A percentile compares a stretch with the other conserved stretches of the same genome.
Conservation (phyloP, 2,329 filamentous ascomycete genomes). For the Diplodia sapinea region DNA sequence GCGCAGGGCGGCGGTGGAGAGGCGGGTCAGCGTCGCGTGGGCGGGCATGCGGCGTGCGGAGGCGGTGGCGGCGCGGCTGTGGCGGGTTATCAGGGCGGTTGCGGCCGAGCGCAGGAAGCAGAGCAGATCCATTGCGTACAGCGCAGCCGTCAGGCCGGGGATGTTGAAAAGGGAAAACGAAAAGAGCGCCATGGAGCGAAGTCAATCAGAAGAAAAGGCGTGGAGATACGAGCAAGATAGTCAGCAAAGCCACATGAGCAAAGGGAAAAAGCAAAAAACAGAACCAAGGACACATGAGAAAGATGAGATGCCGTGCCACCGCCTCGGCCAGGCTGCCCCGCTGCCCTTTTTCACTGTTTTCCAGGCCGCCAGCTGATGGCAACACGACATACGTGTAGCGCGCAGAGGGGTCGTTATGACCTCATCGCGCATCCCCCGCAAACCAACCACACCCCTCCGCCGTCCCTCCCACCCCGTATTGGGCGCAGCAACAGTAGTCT, state of each 20-base stretch:
- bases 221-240: neutral
- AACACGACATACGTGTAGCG: conserved; percentile 9
- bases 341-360: neutral
- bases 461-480: neutral
- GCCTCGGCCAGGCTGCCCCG: neutral
- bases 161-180: conserved; percentile 12
- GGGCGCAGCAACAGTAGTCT: neutral
- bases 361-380: neutral
- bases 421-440: conserved; percentile 7
- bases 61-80: conserved; percentile 5
- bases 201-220: neutral
- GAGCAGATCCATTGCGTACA: conserved; percentile 1
- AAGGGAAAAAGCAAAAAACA: conserved; percentile 7
- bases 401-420: neutral
- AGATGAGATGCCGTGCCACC: neutral
- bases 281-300: neutral
- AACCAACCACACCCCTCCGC: conserved; percentile 6
- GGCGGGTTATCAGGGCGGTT: neutral
- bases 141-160: neutral
- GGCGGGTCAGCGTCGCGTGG: neutral
- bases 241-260: neutral
- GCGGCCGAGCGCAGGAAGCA: neutral
- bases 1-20: neutral
- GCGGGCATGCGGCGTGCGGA: neutral
- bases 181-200: conserved; percentile 2